Evolutionary conservation across 2,329 filamentous ascomycete genomes (phyloP), one percentile per base, ranked within the genome.

Genomic region (Phyllosticta citrichinensis): DNA sequence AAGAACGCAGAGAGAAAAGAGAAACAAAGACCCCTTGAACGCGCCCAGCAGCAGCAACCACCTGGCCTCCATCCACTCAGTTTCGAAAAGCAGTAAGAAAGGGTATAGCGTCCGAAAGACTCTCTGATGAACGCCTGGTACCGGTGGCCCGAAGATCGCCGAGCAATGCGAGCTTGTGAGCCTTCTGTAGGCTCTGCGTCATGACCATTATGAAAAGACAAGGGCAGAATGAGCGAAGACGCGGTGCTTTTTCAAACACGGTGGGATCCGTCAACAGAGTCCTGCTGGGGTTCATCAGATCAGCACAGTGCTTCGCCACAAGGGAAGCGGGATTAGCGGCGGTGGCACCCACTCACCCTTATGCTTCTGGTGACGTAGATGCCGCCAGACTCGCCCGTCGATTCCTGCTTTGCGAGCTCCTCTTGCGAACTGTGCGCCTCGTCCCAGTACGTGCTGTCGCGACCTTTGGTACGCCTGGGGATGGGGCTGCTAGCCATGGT

Each of bases 301-400:
- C 40, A 47, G 40, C 40, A 47, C 17, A n/a, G 17, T 47, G 40
- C 12, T 47, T 47, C 14, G 14, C 3, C 17, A 47, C 14, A 5
- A 47, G 40, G 40, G 17, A 8, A 4, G 40, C 2, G 17, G 40
- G 5, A n/a, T 12, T 30, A 4, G 6, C 5, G 40, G 4, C 14
- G 40, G 40, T n/a, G 4, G 40, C n/a, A 14, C 40, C 40, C 52
- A 56, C 58, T 60, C 40, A 60, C 58, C 35, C 58, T 33, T 19
- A 60, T 52, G 14, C 58, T 60, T 33, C 52, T 60, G 40, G 58
- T 60, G 9, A 60, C 58, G 35, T 60, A 60, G 25, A 60, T 60
- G 1, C 58, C 35, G 12, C 25, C 40, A n/a, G 40, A 47, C 40
- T 47, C 40, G 52, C 52, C 20, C 10, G 20, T 14, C 10, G 20